Base-by-base conservation (phyloP, 148 eudicot genomes). In the Cornus suecica region DNA sequence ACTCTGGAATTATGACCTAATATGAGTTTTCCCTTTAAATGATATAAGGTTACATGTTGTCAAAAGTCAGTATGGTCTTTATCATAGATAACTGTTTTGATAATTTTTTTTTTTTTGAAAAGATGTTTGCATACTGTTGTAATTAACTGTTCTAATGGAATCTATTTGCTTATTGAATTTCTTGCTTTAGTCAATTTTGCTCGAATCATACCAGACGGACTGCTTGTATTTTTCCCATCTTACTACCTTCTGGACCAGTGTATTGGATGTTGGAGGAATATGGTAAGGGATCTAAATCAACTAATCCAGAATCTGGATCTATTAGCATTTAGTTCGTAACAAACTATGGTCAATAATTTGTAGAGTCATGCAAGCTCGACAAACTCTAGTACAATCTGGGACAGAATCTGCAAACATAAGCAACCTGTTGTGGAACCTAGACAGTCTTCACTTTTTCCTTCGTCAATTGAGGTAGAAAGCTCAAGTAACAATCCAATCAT, bases 351-450 rank as follows among this genome's bases (percentile, higher is more conserved):
- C 67, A 34, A 60, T 80, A 65, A 73, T 66, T 74, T 82, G 30
- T 83, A 95, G 99, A 83, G 68, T 68, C 84, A 77, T 79, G 77
- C 77, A 63, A 89, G 77, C 77, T 77, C 86, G 71, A 76, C 84
- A 70, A 84, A 65, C 86, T 88, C 90, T 54, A 84, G 84, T 75
- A 88, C 99, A 64, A 85, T 91, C 68, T 95, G 99, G 99, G 97
- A 91, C 78, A 93, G 99, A 84, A 95, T 95, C 25, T 93, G 97
- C 92, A 93, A 84, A 81, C 85, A 87, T 80, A 95, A 95, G 90
- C 87, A 84, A 65, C 97, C 99, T 78, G 99, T 95, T 69, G 88
- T 95, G 77, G 99, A 95, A 85, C 99, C 99, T 45, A 91, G 97
- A 79, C 97, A 95, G 81, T 90, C 99, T 80, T 87, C 99, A n/a